These are phyloP conservation scores for Geranium rotundifolium DNA, from an alignment of 345 rosid genomes.

Conservation along the genomic window DNA sequence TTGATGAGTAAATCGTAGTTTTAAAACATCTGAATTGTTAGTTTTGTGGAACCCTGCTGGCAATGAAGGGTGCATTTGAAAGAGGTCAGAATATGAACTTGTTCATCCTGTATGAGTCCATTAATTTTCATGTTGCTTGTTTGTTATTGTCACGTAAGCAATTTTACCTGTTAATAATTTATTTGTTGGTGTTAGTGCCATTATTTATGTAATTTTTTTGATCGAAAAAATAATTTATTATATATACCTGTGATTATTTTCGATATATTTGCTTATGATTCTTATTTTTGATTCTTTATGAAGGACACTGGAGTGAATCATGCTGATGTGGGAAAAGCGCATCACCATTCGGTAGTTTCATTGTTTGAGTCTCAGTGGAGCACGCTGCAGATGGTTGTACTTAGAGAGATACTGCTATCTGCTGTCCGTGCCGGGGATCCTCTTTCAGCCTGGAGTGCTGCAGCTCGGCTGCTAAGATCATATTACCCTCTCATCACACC, in stretches of 20 bases:
- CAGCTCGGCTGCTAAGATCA: constrained; percentile 87
- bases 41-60: too few species aligned
- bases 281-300: constrained; percentile 8
- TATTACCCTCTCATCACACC: constrained; percentile 97
- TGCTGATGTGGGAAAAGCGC: constrained; percentile 64
- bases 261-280: not conserved
- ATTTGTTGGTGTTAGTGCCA: too few species aligned
- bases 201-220: not conserved
- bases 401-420: constrained; percentile 91
- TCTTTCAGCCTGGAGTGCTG: constrained; percentile 97
- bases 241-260: too few species aligned
- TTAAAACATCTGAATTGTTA: too few species aligned
- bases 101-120: too few species aligned
- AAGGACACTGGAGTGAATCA: constrained; percentile 52
- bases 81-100: too few species aligned
- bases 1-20: too few species aligned
- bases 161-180: too few species aligned
- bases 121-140: too few species aligned
- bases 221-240: too few species aligned
- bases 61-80: too few species aligned
- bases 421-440: constrained; percentile 98
- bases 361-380: constrained; percentile 97
- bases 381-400: constrained; percentile 97
- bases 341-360: constrained; percentile 74
- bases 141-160: too few species aligned